Base-by-base conservation (phyloP, 2,329 filamentous ascomycete genomes). In the Cordyceps fumosorosea region DNA sequence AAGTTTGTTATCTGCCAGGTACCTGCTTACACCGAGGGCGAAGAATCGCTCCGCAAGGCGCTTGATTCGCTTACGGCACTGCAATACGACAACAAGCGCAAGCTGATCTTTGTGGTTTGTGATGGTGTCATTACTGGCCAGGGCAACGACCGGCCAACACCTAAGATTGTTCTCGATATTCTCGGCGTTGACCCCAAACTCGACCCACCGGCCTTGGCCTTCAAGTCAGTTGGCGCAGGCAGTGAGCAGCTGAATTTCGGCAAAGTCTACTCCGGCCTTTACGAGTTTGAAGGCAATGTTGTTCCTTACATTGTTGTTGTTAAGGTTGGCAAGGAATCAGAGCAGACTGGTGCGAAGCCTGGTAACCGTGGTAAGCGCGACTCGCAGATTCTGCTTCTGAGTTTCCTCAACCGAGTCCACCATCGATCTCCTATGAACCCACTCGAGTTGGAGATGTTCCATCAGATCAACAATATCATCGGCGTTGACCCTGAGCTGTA, bases 1-100 rank as follows among this genome's bases (percentile, higher is more conserved):
- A 99, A 98, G 73, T 99, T 99, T 69, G 93, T 99, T 69, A 98
- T 99, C 67, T 98, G 95, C 76, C 92, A 97, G 75, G 92, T 99
- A 37, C 95, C 95, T 11, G 95, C 95, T 5, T 99, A 99, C 72
- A 99, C 95, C 0, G 95, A 99, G 79, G 95, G 92, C 69, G 95
- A 99, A 80, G 95, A 99, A 69, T 93, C 93, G 4, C 80, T 99
- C 10, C 84, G 95, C 61, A 96, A 96, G 72, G 93, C 92, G 58
- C 82, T 99, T 2, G 95, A 99, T 73, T 98, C 95, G 1, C 82
- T 98, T 63, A 97, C 95, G 18, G 91, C 93, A 14, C 83, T 99
- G 18, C 89, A 96, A 68, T 99, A 99, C 69, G 95, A 99, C 77
- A 97, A 99, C 77, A 99, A 99, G 80, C 84, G 95, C 66, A 99